A percentile compares a stretch with the other conserved stretches of the same genome.
Evolutionary conservation across 2,329 filamentous ascomycete species (phyloP).

Genomic region (Aspergillus quadrilineatus): DNA sequence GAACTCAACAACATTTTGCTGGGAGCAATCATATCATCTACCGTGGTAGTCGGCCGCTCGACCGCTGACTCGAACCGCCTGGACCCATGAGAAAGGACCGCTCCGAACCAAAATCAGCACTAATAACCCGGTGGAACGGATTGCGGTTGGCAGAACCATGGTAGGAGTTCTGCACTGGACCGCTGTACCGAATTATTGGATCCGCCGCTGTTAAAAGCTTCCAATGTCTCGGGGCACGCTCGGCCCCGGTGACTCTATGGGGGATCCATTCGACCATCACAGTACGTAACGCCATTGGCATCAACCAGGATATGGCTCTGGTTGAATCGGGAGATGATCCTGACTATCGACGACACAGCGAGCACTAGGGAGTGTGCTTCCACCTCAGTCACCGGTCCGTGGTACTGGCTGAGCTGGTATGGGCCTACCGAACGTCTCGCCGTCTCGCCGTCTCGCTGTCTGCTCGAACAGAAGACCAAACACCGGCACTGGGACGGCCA

Average conservation of each 20-base stretch:
- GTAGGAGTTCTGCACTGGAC: not conserved
- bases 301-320: not conserved
- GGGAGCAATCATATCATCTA: not conserved
- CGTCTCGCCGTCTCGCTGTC: too few relatives aligned
- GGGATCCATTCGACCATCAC: not conserved
- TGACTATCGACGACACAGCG: not conserved
- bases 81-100: slow-evolving; percentile 8
- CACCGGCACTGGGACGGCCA: slow-evolving; percentile 14
- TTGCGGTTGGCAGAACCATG: not conserved
- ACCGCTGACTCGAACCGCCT: not conserved
- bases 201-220: not conserved
- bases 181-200: not conserved
- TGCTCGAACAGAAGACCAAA: not conserved
- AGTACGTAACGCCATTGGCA: slow-evolving; percentile 2
- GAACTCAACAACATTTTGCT: not conserved
- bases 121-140: not conserved
- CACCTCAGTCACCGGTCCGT: slow-evolving; percentile 16
- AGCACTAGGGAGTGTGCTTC: not conserved
- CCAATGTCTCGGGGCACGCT: slow-evolving; percentile 15
- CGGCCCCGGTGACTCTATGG: slow-evolving; percentile 14
- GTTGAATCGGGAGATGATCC: not conserved
- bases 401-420: slow-evolving; percentile 9
- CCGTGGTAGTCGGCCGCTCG: not conserved
- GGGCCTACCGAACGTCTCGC: not conserved
- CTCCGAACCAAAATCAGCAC: slow-evolving; percentile 1